phyloP scores from a whole-genome alignment of 2,329 filamentous ascomycete species.

The Pseudogymnoascus sp. region DNA sequence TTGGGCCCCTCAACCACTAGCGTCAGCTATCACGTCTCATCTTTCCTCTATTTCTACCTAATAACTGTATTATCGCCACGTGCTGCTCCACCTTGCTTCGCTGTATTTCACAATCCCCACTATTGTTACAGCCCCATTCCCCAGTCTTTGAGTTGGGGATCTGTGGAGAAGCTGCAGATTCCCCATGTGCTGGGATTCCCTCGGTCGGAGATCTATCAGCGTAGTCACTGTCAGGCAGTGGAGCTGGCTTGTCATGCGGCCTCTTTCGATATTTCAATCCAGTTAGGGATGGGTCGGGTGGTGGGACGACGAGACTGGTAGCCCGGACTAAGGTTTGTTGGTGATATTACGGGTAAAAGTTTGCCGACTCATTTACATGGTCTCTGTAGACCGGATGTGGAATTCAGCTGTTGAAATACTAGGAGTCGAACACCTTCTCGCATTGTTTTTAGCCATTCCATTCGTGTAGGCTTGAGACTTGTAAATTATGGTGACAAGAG shows the following conservation, averaged over 20 bases:
- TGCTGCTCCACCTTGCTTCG: neutral
- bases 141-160: neutral
- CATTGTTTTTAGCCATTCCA: neutral
- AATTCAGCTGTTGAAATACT: neutral
- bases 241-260: neutral
- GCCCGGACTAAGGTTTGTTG: neutral
- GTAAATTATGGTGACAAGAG: neutral
- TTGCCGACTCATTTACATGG: too few relatives aligned
- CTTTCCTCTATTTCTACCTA: neutral
- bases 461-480: neutral
- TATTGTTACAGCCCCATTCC: neutral
- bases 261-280: neutral
- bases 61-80: neutral
- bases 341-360: neutral
- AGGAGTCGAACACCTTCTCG: neutral
- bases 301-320: neutral
- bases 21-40: neutral
- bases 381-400: neutral
- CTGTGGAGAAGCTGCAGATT: neutral
- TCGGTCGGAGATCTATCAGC: neutral
- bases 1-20: neutral
- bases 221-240: neutral
- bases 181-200: neutral
- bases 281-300: neutral
- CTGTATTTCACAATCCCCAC: neutral